Evolutionary conservation across 1,284 basidiomycete species (phyloP).

Genomic region (Xerocomus amazonicus): DNA sequence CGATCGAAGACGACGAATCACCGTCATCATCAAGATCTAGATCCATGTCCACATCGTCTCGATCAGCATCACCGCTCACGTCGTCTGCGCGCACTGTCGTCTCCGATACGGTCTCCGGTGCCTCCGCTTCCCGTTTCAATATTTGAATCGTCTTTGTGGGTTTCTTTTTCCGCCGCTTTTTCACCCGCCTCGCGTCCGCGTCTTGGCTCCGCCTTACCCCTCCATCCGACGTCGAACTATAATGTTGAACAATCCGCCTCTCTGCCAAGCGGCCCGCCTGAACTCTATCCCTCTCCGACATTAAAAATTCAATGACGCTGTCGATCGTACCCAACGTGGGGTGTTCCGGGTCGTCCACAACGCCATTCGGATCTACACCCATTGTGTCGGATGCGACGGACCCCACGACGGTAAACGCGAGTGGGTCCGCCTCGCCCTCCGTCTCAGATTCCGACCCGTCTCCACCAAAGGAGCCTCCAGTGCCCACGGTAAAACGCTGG

Average conservation of each 20-base stretch:
- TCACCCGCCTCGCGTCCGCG: conserved; percentile 37
- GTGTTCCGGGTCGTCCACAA: conserved; percentile 24
- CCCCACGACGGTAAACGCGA: conserved; percentile 23
- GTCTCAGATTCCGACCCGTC: conserved; percentile 32
- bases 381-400: conserved; percentile 22
- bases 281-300: conserved; percentile 32
- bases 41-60: conserved; percentile 17
- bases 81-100: conserved; percentile 21
- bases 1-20: conserved; percentile 37
- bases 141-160: conserved; percentile 27
- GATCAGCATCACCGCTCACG: conserved; percentile 29
- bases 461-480: conserved; percentile 4
- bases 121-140: conserved; percentile 21
- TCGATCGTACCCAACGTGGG: conserved; percentile 33
- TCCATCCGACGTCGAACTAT: conserved; percentile 39
- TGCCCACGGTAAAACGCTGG: not conserved
- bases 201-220: conserved; percentile 33
- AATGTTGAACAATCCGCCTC: conserved; percentile 19
- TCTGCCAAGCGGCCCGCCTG: conserved; percentile 24
- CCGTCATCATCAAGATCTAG: conserved; percentile 20
- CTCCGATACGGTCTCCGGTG: conserved; percentile 25
- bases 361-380: not conserved
- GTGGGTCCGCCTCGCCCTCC: conserved; percentile 30
- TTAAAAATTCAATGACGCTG: conserved; percentile 34
- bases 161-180: conserved; percentile 51